These are phyloP conservation scores for Starmerella ratchasimensis DNA, from an alignment of 805 yeast species.

Conservation along the genomic window DNA sequence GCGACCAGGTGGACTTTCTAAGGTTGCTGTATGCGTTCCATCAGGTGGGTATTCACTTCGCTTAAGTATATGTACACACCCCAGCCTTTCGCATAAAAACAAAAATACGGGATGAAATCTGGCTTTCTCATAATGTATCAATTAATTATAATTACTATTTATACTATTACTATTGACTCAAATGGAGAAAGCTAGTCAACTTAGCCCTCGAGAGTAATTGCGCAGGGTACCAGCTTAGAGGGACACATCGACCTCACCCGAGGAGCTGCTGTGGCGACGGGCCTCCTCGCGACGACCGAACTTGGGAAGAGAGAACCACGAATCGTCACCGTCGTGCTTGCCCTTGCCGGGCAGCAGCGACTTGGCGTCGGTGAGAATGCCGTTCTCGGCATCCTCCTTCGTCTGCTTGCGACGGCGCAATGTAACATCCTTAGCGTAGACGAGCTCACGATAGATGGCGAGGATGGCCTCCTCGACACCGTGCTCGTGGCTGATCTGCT, in stretches of 20 bases:
- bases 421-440: conserved; percentile 35
- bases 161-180: background rate
- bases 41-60: conserved; percentile 93
- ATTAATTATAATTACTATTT: background rate
- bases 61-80: conserved; percentile 32
- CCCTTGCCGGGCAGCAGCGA: background rate
- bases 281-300: conserved; percentile 14
- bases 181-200: background rate
- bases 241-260: conserved; percentile 14
- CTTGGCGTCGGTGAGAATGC: conserved; percentile 3
- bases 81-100: background rate
- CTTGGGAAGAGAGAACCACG: conserved; percentile 11
- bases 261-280: background rate
- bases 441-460: conserved; percentile 63
- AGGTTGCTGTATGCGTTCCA: conserved; percentile 77
- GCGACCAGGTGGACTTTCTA: conserved; percentile 90
- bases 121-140: background rate
- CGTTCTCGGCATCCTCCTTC: conserved; percentile 4
- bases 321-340: background rate
- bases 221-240: conserved; percentile 1
- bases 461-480: conserved; percentile 72
- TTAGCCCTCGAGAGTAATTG: too few species aligned
- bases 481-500: conserved; percentile 51
- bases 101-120: background rate
- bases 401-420: conserved; percentile 11